Conservation (phyloP, 495 filamentous ascomycete species). For the Trichoderma asperelloides region DNA sequence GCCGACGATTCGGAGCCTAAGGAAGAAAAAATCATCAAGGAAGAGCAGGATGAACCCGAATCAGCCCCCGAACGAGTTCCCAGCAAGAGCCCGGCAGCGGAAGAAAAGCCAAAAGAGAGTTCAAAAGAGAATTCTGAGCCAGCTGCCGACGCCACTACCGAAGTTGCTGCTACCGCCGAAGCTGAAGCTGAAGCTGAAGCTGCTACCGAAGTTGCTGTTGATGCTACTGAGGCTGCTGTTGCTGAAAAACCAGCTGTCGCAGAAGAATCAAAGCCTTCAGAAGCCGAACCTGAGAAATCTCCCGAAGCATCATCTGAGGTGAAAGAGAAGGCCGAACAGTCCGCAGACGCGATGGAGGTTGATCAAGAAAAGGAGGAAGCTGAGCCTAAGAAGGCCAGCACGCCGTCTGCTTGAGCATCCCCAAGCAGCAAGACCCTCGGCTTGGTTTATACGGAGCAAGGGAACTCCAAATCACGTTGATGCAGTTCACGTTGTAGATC, state of each 20-base stretch:
- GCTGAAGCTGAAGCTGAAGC: too few species aligned
- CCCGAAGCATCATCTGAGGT: neutral
- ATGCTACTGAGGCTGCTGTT: neutral
- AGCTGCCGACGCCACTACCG: too few species aligned
- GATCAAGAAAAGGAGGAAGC: conserved; percentile 8
- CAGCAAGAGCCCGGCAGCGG: neutral
- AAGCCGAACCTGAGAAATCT: neutral
- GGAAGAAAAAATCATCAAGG: conserved; percentile 22
- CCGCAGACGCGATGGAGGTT: conserved; percentile 1
- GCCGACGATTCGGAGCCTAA: conserved; percentile 19
- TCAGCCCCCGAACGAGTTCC: neutral
- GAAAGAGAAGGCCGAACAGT: neutral
- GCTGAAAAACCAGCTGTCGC: neutral
- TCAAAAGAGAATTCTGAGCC: too few species aligned
- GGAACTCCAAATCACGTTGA: neutral
- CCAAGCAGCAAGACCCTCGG: neutral
- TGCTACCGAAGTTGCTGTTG: neutral
- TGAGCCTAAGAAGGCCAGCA: neutral
- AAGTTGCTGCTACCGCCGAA: too few species aligned
- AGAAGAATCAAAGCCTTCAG: neutral
- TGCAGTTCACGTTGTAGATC: neutral
- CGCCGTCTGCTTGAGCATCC: neutral
- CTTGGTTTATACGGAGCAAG: neutral
- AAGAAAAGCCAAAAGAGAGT: conserved; percentile 2
- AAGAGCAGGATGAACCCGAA: conserved; percentile 22